Evolutionary conservation across 768 basidiomycete species (phyloP).

Genomic region (Tylopilus felleus): DNA sequence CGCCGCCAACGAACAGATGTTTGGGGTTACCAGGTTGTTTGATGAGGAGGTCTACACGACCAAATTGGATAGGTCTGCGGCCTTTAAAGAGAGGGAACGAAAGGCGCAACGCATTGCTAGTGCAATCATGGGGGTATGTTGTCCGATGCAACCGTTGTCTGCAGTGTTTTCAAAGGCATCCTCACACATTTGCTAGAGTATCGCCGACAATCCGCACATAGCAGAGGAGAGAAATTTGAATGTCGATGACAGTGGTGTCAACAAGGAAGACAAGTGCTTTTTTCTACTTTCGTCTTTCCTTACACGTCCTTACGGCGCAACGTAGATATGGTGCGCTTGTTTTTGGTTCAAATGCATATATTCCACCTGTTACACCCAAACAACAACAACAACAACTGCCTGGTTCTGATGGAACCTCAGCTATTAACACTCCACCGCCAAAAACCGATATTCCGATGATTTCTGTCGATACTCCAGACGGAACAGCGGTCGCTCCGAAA

Average conservation of each 20-base stretch:
- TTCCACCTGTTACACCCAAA: slow-evolving; percentile 88
- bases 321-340: slow-evolving; percentile 89
- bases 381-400: slow-evolving; percentile 29
- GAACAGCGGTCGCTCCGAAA: slow-evolving; percentile 43
- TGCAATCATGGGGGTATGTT: slow-evolving; percentile 82
- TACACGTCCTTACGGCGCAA: slow-evolving; percentile 19
- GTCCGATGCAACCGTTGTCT: background rate
- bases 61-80: slow-evolving; percentile 76
- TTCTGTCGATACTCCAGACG: slow-evolving; percentile 76
- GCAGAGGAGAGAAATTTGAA: slow-evolving; percentile 77
- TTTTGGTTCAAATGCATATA: slow-evolving; percentile 84
- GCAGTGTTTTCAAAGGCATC: slow-evolving; percentile 3
- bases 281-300: slow-evolving; percentile 12
- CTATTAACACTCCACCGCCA: slow-evolving; percentile 24
- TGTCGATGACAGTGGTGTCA: slow-evolving; percentile 67
- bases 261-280: slow-evolving; percentile 96
- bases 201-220: slow-evolving; percentile 76
- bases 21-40: slow-evolving; percentile 88
- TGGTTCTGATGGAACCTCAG: slow-evolving; percentile 25
- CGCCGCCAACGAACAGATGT: slow-evolving; percentile 86
- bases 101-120: slow-evolving; percentile 85
- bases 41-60: slow-evolving; percentile 96
- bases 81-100: slow-evolving; percentile 84
- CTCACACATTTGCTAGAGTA: slow-evolving; percentile 41
- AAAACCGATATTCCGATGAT: slow-evolving; percentile 65